Evolutionary conservation across 495 filamentous ascomycete species (phyloP), one percentile per base, ranked within the genome.

Genomic region (Acidomyces sp.): DNA sequence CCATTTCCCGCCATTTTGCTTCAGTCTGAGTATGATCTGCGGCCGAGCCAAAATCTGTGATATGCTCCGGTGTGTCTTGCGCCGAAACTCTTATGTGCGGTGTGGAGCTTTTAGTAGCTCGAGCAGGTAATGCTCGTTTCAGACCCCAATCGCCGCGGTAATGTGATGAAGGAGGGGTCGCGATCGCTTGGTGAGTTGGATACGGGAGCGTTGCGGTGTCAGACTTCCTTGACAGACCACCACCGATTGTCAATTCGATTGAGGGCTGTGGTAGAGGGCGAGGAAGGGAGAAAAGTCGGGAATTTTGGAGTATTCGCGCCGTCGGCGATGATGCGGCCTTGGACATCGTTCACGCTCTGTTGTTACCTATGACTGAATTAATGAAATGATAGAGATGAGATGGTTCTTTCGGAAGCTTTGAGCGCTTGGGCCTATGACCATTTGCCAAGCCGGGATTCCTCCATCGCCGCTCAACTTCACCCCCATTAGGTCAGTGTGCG

Each of bases 101-200:
- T 22, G 71, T 76, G 2, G 71, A 72, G 6, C 80, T 74, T 42
- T 71, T 77, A 1, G 83, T 93, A 5, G 78, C 74, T 53, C 74
- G 75, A 6, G 76, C 58, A 2, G 90, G 90, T 0, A 96, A 62
- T 6, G 83, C 68, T 26, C 92, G 68, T 61, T 99, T 99, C 48
- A 96, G 64, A 18, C 90, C 90, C 92, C 90, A 99, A 54, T 96
- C 90, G 16, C 90, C 90, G 48, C 71, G 69, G 16, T 62, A 55
- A 24, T 84, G 70, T n/a, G 88, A 86, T 17, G 79, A 69, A 4
- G 60, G 53, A 2, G 85, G 78, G 1, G 87, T 93, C 13, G 82
- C 78, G 55, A 99, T 82, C 46, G 83, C 71, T 47, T 85, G 82
- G 55, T 82, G 73, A 42, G 74, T 85, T n/a, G 90, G 90, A 62